phyloP scores from a whole-genome alignment of 106 monocot species.

The Phalaenopsis aphrodite region DNA sequence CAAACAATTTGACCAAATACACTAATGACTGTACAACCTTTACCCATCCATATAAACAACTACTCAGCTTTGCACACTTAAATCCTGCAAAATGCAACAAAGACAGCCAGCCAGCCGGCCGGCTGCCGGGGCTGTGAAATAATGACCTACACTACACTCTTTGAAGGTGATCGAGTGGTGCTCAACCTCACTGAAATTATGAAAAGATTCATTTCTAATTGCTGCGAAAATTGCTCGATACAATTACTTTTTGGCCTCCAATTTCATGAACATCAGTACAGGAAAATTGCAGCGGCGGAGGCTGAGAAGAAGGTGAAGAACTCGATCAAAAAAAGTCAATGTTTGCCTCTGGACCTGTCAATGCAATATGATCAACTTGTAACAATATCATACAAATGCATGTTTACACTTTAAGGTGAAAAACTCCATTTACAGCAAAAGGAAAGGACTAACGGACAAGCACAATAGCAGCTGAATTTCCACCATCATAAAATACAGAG shows the following conservation, averaged over 20 bases:
- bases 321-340: background rate
- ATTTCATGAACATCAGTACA: background rate
- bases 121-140: background rate
- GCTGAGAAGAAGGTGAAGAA: background rate
- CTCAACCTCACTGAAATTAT: background rate
- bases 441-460: background rate
- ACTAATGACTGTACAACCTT: constrained; percentile 2
- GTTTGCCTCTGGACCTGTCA: background rate
- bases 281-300: background rate
- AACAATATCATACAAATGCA: background rate
- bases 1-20: background rate
- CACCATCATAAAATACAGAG: background rate
- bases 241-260: background rate
- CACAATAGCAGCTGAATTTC: background rate
- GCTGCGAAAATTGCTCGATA: background rate
- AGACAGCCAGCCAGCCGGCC: background rate
- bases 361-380: background rate
- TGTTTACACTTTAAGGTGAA: too few species aligned
- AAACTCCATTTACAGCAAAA: too few species aligned
- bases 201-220: background rate
- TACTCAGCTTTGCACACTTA: constrained; percentile 4
- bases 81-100: background rate
- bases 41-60: background rate
- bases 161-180: background rate
- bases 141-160: background rate